Conservation (phyloP, 257 asterid genomes). For the Ocimum tenuiflorum region DNA sequence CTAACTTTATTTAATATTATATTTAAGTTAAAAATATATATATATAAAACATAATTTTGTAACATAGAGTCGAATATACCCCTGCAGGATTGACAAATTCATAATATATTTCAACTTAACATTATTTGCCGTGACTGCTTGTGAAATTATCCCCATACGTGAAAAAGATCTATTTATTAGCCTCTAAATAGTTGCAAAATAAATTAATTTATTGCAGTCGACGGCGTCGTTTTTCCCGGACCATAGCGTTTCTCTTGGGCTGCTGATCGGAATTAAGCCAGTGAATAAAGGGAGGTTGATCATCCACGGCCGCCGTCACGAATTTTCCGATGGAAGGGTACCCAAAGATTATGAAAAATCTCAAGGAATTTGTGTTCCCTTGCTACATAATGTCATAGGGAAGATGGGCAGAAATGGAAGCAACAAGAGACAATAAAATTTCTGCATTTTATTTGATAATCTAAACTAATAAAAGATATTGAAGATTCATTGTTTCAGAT, state of each 20-base stretch:
- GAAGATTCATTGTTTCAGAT: not conserved
- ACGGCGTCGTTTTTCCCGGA: conserved; percentile 62
- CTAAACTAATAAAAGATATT: not conserved
- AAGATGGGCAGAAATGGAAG: conserved; percentile 34
- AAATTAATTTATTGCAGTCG: conserved; percentile 31
- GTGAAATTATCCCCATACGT: too few species aligned
- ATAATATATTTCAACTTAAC: too few species aligned
- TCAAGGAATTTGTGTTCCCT: conserved; percentile 37
- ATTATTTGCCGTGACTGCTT: too few species aligned
- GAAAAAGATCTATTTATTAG: too few species aligned
- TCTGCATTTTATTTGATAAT: not conserved
- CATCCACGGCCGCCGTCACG: conserved; percentile 12
- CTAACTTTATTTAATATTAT: too few species aligned
- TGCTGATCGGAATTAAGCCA: conserved; percentile 51
- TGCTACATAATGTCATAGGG: conserved; percentile 34
- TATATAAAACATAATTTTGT: too few species aligned
- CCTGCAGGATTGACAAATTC: too few species aligned
- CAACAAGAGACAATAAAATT: conserved; percentile 21
- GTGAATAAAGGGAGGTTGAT: conserved; percentile 22
- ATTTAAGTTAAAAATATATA: too few species aligned
- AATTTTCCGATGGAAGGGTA: conserved; percentile 3
- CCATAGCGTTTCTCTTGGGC: conserved; percentile 49
- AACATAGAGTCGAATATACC: too few species aligned
- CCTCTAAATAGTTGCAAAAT: too few species aligned
- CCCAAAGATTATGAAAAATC: conserved; percentile 15